phyloP scores from a whole-genome alignment of 352 stramenopile species.

The Pythium plurisporium region DNA sequence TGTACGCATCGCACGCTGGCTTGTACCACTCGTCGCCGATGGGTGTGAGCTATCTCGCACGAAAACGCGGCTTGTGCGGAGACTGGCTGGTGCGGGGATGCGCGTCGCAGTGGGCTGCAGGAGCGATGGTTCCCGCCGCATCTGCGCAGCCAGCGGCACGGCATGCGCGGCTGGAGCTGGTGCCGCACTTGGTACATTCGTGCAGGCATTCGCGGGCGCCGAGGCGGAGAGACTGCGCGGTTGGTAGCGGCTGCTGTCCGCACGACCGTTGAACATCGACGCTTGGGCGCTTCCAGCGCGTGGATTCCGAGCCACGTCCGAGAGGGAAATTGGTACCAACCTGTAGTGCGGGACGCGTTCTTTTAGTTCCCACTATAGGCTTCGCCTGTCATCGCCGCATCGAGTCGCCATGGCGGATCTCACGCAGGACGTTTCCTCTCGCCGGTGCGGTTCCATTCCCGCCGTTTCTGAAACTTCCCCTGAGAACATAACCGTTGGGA shows the following conservation, averaged over 20 bases:
- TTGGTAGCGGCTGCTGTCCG: conserved; percentile 25
- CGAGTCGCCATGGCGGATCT: not conserved
- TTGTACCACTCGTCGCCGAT: not conserved
- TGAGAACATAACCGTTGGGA: not conserved
- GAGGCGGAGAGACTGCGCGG: conserved; percentile 22
- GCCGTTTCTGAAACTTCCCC: conserved; percentile 17
- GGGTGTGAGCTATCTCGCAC: too few species aligned
- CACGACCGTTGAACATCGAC: conserved; percentile 19
- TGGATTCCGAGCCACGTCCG: not conserved
- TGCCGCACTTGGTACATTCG: not conserved
- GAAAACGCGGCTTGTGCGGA: too few species aligned
- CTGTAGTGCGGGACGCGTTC: not conserved
- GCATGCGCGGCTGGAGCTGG: not conserved
- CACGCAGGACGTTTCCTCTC: conserved; percentile 9
- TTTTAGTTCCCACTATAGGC: not conserved
- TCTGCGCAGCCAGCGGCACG: not conserved
- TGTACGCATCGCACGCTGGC: not conserved
- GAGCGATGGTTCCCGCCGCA: not conserved
- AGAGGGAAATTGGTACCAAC: not conserved
- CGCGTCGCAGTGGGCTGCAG: not conserved
- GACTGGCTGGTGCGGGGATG: not conserved
- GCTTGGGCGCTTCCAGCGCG: not conserved
- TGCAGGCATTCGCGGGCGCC: conserved; percentile 1
- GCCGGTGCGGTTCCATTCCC: not conserved
- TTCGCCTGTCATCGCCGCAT: conserved; percentile 1